These are phyloP conservation scores for Gynochthodes officinalis DNA, from an alignment of 257 asterid genomes.

Conservation along the genomic window DNA sequence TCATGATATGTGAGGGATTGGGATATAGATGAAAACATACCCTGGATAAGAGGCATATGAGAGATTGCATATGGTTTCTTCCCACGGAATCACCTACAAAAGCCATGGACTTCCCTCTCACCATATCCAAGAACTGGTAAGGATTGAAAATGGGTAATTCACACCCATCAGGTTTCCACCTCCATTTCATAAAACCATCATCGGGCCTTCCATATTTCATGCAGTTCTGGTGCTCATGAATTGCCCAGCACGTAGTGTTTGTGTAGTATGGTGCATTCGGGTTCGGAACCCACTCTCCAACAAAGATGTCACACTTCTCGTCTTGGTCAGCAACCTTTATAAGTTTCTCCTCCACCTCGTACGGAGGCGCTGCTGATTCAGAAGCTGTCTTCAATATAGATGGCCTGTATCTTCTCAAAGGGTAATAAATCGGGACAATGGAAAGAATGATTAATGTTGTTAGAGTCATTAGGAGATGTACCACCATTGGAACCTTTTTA, in stretches of 20 bases:
- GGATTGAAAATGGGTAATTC: conserved; percentile 30
- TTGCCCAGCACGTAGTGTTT: conserved; percentile 26
- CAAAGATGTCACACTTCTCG: conserved; percentile 25
- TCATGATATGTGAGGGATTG: no score
- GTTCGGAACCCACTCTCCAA: conserved; percentile 32
- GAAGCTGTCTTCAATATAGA: neutral
- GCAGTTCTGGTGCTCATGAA: conserved; percentile 32
- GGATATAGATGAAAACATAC: conserved; percentile 8
- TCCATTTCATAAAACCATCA: conserved; percentile 27
- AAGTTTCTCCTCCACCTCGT: conserved; percentile 5
- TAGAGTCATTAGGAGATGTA: neutral
- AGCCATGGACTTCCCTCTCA: conserved; percentile 33
- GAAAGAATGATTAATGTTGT: conserved; percentile 15
- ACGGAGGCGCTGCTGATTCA: neutral
- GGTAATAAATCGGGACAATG: conserved; percentile 21
- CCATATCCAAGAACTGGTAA: conserved; percentile 29
- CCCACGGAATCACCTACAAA: conserved; percentile 34
- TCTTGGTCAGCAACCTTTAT: conserved; percentile 6
- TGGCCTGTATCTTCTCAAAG: conserved; percentile 16
- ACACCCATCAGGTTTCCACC: conserved; percentile 34
- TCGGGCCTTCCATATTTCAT: conserved; percentile 34
- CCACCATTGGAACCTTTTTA: conserved; percentile 8
- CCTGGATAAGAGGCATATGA: conserved; percentile 32
- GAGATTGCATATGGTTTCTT: conserved; percentile 36
- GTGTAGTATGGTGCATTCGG: conserved; percentile 31